phyloP scores from a whole-genome alignment of 768 basidiomycete genomes.

The Peribolospora baueri region DNA sequence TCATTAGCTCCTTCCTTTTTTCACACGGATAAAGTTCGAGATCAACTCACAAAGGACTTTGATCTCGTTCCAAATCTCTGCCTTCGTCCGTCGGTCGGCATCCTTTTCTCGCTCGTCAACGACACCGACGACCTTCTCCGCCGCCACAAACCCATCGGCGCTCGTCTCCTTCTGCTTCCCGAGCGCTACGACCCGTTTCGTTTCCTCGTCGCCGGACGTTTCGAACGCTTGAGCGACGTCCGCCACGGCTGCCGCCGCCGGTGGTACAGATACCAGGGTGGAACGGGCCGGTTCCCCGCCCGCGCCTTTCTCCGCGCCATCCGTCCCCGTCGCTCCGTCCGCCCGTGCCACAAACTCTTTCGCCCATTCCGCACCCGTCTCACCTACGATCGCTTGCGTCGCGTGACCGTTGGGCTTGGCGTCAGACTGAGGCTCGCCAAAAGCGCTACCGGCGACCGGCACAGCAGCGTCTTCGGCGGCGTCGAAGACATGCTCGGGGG shows the following conservation, averaged over 20 bases:
- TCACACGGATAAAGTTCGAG: not conserved
- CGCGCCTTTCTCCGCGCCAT: not conserved
- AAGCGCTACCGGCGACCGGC: no score
- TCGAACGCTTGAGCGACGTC: not conserved
- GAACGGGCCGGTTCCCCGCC: not conserved
- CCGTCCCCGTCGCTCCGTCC: no score
- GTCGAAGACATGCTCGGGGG: no score
- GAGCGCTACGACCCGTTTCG: no score
- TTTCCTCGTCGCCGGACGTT: not conserved
- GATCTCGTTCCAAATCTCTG: slow-evolving; percentile 74
- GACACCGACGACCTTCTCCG: slow-evolving; percentile 18
- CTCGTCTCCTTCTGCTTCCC: no score
- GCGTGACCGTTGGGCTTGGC: no score
- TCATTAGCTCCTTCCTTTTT: not conserved
- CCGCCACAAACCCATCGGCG: no score
- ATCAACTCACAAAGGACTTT: slow-evolving; percentile 48
- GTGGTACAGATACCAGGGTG: not conserved
- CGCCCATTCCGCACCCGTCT: not conserved
- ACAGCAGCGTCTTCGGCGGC: no score
- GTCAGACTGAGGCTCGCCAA: no score
- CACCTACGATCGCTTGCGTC: no score
- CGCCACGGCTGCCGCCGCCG: not conserved
- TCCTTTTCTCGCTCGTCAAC: slow-evolving; percentile 17
- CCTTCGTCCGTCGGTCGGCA: slow-evolving; percentile 30
- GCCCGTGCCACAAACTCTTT: not conserved